Percentiles rank a stretch among this genome's conserved stretches.
Evolutionary conservation across 192 early-diverging fungal species (phyloP).

Genomic region (Backusella australiensis): DNA sequence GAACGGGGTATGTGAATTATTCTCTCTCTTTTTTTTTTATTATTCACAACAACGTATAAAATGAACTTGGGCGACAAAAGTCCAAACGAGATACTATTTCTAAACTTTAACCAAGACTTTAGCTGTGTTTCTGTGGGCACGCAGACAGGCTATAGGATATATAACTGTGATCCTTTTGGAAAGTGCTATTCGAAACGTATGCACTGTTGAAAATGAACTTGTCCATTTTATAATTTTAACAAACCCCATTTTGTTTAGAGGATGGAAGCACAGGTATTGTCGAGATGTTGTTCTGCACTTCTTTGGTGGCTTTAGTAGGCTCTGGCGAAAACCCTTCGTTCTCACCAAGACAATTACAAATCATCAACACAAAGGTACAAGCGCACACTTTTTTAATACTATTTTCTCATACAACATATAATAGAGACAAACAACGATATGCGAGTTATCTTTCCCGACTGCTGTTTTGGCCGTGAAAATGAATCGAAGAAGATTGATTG

Average conservation of each 20-base stretch:
- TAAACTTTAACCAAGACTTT: conserved; percentile 85
- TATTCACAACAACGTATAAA: neutral
- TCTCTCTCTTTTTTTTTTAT: neutral
- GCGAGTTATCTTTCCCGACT: conserved; percentile 93
- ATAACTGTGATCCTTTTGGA: conserved; percentile 96
- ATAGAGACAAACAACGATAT: conserved; percentile 93
- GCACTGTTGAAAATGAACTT: neutral
- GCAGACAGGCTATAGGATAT: conserved; percentile 88
- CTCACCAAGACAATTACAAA: conserved; percentile 87
- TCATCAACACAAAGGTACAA: conserved; percentile 93
- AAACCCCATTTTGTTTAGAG: conserved; percentile 38
- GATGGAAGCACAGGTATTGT: conserved; percentile 92
- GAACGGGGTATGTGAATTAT: neutral
- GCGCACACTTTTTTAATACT: neutral
- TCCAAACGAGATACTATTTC: conserved; percentile 69
- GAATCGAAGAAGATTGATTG: conserved; percentile 90
- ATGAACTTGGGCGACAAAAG: conserved; percentile 68
- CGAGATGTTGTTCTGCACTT: conserved; percentile 97
- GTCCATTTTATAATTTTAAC: neutral
- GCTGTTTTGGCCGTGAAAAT: conserved; percentile 94
- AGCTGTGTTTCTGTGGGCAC: conserved; percentile 91
- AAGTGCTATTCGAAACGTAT: conserved; percentile 87
- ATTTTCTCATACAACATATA: too few species aligned
- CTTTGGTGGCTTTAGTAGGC: conserved; percentile 94
- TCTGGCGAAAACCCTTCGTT: conserved; percentile 87